phyloP scores from a whole-genome alignment of 371 early-diverging fungal genomes.

The Mucor irregularis region DNA sequence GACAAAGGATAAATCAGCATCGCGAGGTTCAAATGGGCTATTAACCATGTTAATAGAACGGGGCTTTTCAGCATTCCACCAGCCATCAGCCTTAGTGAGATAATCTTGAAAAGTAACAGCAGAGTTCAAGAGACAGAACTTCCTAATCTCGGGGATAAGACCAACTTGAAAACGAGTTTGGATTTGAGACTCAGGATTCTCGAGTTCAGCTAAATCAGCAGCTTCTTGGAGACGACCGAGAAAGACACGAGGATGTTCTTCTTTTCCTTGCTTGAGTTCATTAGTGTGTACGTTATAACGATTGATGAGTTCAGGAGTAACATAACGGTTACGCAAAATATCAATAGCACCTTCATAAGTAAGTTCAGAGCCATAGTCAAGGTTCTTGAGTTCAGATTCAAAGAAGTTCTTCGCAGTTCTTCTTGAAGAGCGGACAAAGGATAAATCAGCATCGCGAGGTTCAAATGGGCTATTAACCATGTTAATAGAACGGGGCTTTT shows the following conservation, averaged over 20 bases:
- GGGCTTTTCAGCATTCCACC: slow-evolving; percentile 3
- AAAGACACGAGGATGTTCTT: background rate
- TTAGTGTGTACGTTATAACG: background rate
- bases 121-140: background rate
- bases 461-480: no score
- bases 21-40: background rate
- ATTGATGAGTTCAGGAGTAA: slow-evolving; percentile 1
- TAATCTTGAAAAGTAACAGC: background rate
- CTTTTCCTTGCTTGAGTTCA: background rate
- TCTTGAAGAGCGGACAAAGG: no score
- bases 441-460: no score
- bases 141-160: background rate
- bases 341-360: slow-evolving; percentile 4
- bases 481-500: no score
- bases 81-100: background rate
- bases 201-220: slow-evolving; percentile 3
- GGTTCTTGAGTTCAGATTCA: no score
- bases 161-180: slow-evolving; percentile 3
- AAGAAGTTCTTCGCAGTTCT: no score
- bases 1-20: background rate
- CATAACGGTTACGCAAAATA: background rate
- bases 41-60: background rate
- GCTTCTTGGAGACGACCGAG: slow-evolving; percentile 2
- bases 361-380: no score
- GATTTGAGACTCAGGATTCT: background rate